phyloP scores from a whole-genome alignment of 2,329 filamentous ascomycete genomes.

The Fusarium decemcellulare region DNA sequence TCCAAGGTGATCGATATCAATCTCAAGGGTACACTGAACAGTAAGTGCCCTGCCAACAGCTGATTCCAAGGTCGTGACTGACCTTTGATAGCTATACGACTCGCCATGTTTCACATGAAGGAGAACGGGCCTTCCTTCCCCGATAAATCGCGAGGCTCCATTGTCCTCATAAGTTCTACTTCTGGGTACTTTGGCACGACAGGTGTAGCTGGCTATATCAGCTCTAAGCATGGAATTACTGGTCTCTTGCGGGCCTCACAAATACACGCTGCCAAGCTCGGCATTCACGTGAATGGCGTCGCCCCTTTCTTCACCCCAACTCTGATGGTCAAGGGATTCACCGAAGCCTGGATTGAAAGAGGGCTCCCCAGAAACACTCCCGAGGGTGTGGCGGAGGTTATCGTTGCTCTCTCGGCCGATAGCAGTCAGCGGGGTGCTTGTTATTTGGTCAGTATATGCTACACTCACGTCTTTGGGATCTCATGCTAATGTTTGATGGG shows the following conservation, averaged over 20 bases:
- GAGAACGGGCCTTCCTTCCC: conserved; percentile 5
- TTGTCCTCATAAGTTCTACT: conserved; percentile 30
- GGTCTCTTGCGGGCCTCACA: conserved; percentile 32
- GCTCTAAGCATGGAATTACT: conserved; percentile 38
- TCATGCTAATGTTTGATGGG: not conserved
- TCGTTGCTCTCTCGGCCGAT: not conserved
- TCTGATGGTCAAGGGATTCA: conserved; percentile 1
- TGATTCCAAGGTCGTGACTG: not conserved
- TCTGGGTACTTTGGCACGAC: conserved; percentile 40
- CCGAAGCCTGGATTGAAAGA: not conserved
- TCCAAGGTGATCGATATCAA: conserved; percentile 33
- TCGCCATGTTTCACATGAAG: conserved; percentile 20
- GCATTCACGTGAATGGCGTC: conserved; percentile 30
- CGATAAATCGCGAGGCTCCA: conserved; percentile 25
- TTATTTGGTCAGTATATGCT: not conserved
- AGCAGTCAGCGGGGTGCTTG: not conserved
- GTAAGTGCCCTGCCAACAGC: conserved; percentile 1
- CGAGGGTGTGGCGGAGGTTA: not conserved
- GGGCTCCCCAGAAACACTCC: not conserved
- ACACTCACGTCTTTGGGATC: not conserved
- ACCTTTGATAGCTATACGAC: not conserved
- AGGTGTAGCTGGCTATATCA: conserved; percentile 29
- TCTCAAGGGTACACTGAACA: conserved; percentile 38
- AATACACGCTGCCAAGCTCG: not conserved
- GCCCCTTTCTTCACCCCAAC: conserved; percentile 36